A percentile compares a stretch with the other conserved stretches of the same genome.
These are phyloP conservation scores for Omphalotus olearius DNA, from an alignment of 1,284 basidiomycete species.

Conservation along the genomic window DNA sequence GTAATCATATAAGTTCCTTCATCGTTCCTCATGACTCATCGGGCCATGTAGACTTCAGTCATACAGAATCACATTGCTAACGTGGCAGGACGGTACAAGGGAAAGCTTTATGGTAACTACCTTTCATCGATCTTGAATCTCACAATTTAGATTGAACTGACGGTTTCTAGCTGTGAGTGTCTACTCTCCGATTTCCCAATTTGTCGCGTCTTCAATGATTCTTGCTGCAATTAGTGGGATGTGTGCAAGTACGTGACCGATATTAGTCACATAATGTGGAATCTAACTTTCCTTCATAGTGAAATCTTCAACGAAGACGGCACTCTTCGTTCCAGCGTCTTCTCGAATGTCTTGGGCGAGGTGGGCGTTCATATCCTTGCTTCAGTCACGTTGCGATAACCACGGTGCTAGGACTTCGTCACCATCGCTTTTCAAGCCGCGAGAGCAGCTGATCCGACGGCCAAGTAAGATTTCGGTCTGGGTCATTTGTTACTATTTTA, in stretches of 20 bases:
- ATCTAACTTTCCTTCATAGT: constrained; percentile 19
- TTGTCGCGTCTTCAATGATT: constrained; percentile 16
- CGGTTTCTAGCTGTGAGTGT: constrained; percentile 7
- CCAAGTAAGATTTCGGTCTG: constrained; percentile 25
- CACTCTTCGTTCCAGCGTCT: constrained; percentile 34
- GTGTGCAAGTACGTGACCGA: constrained; percentile 29
- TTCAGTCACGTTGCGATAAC: neutral
- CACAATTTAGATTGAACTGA: neutral
- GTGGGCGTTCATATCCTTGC: constrained; percentile 15
- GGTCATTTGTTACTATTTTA: neutral
- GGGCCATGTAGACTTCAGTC: constrained; percentile 26
- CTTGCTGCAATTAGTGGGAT: constrained; percentile 29
- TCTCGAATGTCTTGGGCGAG: constrained; percentile 37
- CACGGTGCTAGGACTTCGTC: constrained; percentile 29
- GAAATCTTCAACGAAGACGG: constrained; percentile 44
- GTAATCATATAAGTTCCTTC: too few species aligned
- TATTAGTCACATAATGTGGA: neutral
- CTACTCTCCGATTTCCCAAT: constrained; percentile 1
- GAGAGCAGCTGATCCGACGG: constrained; percentile 30
- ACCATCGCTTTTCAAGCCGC: constrained; percentile 38
- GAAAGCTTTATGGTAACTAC: constrained; percentile 34
- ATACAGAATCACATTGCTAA: constrained; percentile 39
- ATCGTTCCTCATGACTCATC: neutral
- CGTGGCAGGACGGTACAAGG: constrained; percentile 35
- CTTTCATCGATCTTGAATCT: neutral